Conservation (phyloP, 129 eudicot species). For the Erigeron canadensis region DNA sequence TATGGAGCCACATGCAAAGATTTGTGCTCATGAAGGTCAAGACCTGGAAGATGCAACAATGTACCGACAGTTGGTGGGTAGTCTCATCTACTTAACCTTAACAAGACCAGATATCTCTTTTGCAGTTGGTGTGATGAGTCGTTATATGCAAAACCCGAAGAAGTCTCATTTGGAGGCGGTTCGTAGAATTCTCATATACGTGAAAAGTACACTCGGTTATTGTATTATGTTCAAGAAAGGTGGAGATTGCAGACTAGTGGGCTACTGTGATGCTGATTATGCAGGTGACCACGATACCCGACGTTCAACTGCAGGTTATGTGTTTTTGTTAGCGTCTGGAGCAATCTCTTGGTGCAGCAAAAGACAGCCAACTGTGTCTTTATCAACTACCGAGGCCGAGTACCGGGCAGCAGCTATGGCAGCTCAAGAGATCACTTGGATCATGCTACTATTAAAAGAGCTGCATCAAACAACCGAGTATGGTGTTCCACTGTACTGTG, state of each 20-base stretch:
- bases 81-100: not conserved
- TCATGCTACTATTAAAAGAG: not conserved
- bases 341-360: constrained; percentile 13
- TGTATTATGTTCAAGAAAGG: not conserved
- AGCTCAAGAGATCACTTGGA: not conserved
- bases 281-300: constrained; percentile 10
- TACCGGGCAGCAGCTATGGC: not conserved
- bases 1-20: not conserved
- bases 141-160: constrained; percentile 1
- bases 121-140: constrained; percentile 10
- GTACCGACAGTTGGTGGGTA: not conserved
- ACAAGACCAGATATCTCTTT: too few relatives aligned
- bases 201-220: constrained; percentile 1
- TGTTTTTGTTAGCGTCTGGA: not conserved
- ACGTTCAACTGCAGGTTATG: constrained; percentile 13
- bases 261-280: constrained; percentile 21
- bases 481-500: not conserved
- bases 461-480: not conserved
- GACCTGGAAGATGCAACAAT: not conserved
- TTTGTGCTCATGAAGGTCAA: not conserved
- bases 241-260: not conserved
- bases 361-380: constrained; percentile 13
- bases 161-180: constrained; percentile 1
- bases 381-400: too few relatives aligned
- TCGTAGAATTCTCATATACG: not conserved